Evolutionary conservation across 768 basidiomycete genomes (phyloP), one percentile per base, ranked within the genome.

Genomic region (Termitomyces sp.): DNA sequence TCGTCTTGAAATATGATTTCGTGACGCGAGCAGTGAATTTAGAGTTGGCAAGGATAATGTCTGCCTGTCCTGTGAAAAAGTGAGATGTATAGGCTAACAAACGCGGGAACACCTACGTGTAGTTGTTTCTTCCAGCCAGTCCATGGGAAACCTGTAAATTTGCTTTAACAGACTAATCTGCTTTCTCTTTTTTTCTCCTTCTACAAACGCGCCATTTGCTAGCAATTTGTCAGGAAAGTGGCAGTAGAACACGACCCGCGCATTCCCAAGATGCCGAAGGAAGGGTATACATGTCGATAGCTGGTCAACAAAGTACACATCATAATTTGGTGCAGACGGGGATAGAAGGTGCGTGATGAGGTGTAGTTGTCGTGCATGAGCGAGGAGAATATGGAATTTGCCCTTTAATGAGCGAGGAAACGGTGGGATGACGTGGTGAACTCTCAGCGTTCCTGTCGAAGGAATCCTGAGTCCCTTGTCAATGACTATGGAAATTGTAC

Each of bases 181-280:
- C 49, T 68, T 76, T 64, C 69, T 78, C 38, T 67, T 69, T 42
- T 71, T 64, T 53, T 74, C 70, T 12, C 82, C 86, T 52, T 88
- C 84, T 0, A 85, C 78, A 65, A 81, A 84, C 38, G 79, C 83
- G 0, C 90, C 90, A 59, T 84, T 82, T 6, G 89, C 84, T 27
- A 98, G 81, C 0, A 98, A 77, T 70, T 96, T 96, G 73, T 99
- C 96, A 0, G 96, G 97, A 63, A 99, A 98, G 69, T 98, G 97
- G 63, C 94, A 96, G 69, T 99, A 98, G 72, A 98, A 98, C 19
- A 98, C 87, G 31, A 96, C 90, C 2, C 92, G 85, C n/a, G 83
- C 91, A 21, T 77, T 77, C 2, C 78, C 82, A 14, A 91, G 65
- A 58, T 75, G 65, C 2, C 91, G 82, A 0, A 99, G 77, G 57